Conservation (phyloP, 73 alveolate species). For the Uronychia setigera region DNA sequence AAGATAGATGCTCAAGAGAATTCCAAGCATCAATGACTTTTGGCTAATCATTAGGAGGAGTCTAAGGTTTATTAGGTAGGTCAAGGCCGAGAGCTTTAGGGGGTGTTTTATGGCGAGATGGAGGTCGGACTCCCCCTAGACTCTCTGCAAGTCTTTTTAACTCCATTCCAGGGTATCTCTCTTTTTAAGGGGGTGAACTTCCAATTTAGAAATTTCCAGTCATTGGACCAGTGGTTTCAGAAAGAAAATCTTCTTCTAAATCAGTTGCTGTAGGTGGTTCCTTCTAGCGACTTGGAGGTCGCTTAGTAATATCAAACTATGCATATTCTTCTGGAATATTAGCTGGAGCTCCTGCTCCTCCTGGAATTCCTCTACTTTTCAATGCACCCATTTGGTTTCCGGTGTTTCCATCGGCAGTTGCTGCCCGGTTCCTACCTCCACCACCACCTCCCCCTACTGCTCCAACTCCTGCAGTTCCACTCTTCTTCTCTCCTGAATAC, state of each 20-base stretch:
- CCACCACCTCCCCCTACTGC: too few relatives aligned
- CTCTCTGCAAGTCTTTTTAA: not conserved
- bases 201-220: not conserved
- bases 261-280: not conserved
- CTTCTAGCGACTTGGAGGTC: not conserved
- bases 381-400: not conserved
- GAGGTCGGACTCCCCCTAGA: not conserved
- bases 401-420: not conserved
- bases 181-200: not conserved
- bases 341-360: not conserved
- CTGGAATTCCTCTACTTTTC: not conserved
- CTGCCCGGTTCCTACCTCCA: not conserved
- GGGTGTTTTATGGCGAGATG: not conserved
- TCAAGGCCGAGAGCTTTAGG: not conserved
- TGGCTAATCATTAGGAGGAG: not conserved
- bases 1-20: not conserved
- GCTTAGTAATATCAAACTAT: not conserved
- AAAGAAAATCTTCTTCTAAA: not conserved
- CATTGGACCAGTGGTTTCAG: not conserved
- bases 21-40: not conserved
- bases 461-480: too few relatives aligned
- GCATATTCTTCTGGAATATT: not conserved
- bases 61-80: not conserved
- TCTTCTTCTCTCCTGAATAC: not conserved
- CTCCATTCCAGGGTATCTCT: conserved; percentile 4